These are phyloP conservation scores for Kwoniella sp. DNA, from an alignment of 768 basidiomycete genomes.

Conservation along the genomic window DNA sequence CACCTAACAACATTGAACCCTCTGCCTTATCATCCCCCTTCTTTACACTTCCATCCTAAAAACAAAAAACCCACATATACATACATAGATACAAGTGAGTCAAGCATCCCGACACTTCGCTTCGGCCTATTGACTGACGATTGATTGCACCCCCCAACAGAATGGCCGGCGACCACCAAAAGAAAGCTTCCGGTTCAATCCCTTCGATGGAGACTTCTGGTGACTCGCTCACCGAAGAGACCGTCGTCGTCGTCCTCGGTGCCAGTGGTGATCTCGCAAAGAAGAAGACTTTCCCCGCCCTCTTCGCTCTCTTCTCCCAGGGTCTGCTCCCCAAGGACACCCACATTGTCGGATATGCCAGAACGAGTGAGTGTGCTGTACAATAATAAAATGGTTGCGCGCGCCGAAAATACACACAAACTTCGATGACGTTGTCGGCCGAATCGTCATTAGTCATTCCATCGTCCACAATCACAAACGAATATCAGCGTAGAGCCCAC, in stretches of 20 bases:
- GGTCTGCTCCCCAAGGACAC: conserved; percentile 78
- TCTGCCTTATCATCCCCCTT: not conserved
- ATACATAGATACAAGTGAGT: conserved; percentile 9
- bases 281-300: conserved; percentile 99
- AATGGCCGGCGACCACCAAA: conserved; percentile 8
- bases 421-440: conserved; percentile 18
- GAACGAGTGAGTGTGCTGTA: conserved; percentile 69
- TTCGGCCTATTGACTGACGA: not conserved
- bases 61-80: conserved; percentile 5
- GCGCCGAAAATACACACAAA: not conserved
- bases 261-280: conserved; percentile 97
- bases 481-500: not conserved
- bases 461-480: too few relatives aligned
- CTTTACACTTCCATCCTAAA: conserved; percentile 1
- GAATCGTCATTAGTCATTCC: conserved; percentile 4
- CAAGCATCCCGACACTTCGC: not conserved
- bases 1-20: not conserved
- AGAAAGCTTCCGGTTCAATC: conserved; percentile 58
- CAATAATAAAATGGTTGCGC: too few relatives aligned
- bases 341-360: conserved; percentile 93
- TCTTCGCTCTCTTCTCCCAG: conserved; percentile 83
- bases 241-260: conserved; percentile 86
- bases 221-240: conserved; percentile 79
- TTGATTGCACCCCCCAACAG: not conserved
- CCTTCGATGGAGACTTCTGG: conserved; percentile 81